Evolutionary conservation across 768 basidiomycete genomes (phyloP).

Genomic region (Macrolepiota fuliginosa): DNA sequence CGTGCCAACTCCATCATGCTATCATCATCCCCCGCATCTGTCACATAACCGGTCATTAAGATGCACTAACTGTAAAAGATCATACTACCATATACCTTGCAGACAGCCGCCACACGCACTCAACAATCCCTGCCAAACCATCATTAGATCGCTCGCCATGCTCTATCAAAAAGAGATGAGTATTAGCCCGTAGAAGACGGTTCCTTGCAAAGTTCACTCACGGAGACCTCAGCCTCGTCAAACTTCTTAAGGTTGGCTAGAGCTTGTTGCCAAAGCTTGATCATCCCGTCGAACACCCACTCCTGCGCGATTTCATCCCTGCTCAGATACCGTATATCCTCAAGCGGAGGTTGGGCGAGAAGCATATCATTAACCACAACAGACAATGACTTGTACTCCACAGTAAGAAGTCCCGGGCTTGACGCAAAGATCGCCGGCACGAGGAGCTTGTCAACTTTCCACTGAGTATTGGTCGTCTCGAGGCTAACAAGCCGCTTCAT

Average conservation of each 20-base stretch:
- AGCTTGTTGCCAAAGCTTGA: conserved; percentile 53
- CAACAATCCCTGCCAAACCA: conserved; percentile 58
- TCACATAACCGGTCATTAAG: conserved; percentile 8
- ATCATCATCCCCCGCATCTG: conserved; percentile 44
- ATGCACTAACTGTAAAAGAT: background rate
- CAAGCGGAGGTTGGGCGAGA: conserved; percentile 48
- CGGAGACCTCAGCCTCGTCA: conserved; percentile 46
- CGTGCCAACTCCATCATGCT: conserved; percentile 36
- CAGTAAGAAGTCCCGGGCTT: conserved; percentile 22
- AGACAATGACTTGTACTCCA: conserved; percentile 20
- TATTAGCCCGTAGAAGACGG: conserved; percentile 6
- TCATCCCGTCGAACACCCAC: conserved; percentile 50
- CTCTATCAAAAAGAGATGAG: background rate
- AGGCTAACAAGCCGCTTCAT: conserved; percentile 37
- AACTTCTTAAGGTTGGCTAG: conserved; percentile 41
- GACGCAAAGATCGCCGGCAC: conserved; percentile 24
- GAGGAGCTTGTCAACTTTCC: conserved; percentile 32
- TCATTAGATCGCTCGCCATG: conserved; percentile 42
- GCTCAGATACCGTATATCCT: conserved; percentile 57
- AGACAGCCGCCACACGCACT: conserved; percentile 43
- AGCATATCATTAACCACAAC: conserved; percentile 10
- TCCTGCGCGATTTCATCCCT: conserved; percentile 52
- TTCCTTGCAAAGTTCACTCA: conserved; percentile 29
- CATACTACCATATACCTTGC: conserved; percentile 35
- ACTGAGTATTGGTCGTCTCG: conserved; percentile 32